These are phyloP conservation scores for Geosmithia flava DNA, from an alignment of 2,329 filamentous ascomycete genomes.

Conservation along the genomic window DNA sequence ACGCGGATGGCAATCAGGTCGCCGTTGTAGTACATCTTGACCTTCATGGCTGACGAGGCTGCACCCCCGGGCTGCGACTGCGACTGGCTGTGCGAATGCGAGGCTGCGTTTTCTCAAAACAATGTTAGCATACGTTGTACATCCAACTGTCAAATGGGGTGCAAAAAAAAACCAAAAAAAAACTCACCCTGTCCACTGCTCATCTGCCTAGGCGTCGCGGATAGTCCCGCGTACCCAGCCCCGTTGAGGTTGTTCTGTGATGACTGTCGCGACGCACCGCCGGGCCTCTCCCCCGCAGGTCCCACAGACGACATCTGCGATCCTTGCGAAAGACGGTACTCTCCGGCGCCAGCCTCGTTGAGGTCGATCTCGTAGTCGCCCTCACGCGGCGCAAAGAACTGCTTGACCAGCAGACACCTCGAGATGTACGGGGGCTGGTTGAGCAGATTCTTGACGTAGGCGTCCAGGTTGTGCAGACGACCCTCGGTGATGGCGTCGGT, in stretches of 20 bases:
- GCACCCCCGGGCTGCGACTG: conserved; percentile 16
- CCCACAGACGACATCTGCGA: conserved; percentile 56
- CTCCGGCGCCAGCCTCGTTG: conserved; percentile 48
- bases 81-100: conserved; percentile 32
- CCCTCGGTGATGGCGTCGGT: conserved; percentile 97
- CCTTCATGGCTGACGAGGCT: conserved; percentile 55
- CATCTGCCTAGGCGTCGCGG: conserved; percentile 32
- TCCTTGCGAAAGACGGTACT: conserved; percentile 62
- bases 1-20: conserved; percentile 89
- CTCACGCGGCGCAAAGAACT: conserved; percentile 81
- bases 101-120: conserved; percentile 20
- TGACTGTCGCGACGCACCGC: conserved; percentile 46
- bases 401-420: conserved; percentile 69
- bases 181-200: conserved; percentile 17
- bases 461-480: conserved; percentile 81
- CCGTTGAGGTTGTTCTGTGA: conserved; percentile 53
- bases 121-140: no score
- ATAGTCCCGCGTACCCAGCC: conserved; percentile 36
- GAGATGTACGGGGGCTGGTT: conserved; percentile 76
- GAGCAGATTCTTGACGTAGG: conserved; percentile 88
- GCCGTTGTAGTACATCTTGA: conserved; percentile 89
- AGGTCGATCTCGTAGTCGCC: conserved; percentile 90
- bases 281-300: conserved; percentile 38
- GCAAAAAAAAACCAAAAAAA: no score
- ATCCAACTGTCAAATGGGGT: no score